These are phyloP conservation scores for Malassezia equina DNA, from an alignment of 1,284 basidiomycete species.

Conservation along the genomic window DNA sequence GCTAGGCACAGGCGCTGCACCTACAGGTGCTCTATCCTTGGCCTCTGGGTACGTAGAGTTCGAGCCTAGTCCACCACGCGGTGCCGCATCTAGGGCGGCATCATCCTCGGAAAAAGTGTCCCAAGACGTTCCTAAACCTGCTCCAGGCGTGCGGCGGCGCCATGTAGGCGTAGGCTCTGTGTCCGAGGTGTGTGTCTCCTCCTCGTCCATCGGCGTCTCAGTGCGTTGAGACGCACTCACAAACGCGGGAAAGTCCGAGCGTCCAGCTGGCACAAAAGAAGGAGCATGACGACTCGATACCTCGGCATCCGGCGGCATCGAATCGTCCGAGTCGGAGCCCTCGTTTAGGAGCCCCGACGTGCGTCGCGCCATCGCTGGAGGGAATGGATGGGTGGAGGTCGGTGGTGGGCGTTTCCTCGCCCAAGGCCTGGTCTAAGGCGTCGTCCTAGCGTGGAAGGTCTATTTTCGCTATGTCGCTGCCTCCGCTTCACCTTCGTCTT, in stretches of 20 bases:
- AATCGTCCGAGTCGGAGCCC: constrained; percentile 16
- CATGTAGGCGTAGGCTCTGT: background rate
- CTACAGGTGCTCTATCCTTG: background rate
- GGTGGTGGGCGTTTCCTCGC: too few species aligned
- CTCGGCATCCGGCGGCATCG: background rate
- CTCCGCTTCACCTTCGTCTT: background rate
- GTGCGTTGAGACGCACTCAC: background rate
- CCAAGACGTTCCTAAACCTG: background rate
- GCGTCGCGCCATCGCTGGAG: constrained; percentile 12
- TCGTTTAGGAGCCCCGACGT: constrained; percentile 3
- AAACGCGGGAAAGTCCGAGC: background rate
- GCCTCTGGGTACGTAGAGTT: background rate
- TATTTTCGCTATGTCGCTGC: background rate
- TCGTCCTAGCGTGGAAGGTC: too few species aligned
- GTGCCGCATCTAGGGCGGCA: background rate
- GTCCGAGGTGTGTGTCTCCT: background rate
- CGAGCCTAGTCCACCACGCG: background rate
- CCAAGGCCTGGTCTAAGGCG: too few species aligned
- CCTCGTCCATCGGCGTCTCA: background rate
- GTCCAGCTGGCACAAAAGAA: constrained; percentile 2
- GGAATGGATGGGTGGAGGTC: background rate
- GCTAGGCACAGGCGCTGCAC: background rate
- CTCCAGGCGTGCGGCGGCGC: constrained; percentile 1
- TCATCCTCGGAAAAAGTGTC: background rate
- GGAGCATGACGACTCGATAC: background rate